Percentiles rank a stretch among this genome's conserved stretches.
phyloP scores from a whole-genome alignment of 2,329 filamentous ascomycete species.

The Colletotrichum lentis region DNA sequence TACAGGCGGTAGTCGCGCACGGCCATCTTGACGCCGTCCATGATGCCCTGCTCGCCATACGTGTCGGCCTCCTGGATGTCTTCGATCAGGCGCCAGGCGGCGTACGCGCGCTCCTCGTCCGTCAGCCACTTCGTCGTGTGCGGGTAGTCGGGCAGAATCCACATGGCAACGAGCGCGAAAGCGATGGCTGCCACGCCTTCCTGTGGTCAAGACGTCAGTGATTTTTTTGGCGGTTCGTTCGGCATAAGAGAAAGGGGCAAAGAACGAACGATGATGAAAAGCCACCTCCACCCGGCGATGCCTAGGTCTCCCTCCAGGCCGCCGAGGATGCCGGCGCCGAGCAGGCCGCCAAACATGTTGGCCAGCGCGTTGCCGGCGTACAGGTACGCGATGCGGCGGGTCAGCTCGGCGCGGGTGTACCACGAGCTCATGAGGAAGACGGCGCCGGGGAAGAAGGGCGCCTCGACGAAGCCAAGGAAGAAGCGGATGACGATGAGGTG shows the following conservation, averaged over 20 bases:
- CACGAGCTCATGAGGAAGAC: conserved; percentile 58
- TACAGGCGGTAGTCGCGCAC: conserved; percentile 61
- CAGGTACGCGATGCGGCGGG: conserved; percentile 56
- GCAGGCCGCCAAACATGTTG: conserved; percentile 60
- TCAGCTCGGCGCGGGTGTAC: conserved; percentile 55
- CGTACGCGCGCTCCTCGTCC: conserved; percentile 61
- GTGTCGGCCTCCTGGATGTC: conserved; percentile 58
- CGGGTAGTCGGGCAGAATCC: conserved; percentile 62
- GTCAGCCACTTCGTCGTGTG: conserved; percentile 61
- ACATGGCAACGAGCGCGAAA: conserved; percentile 46
- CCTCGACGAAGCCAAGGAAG: conserved; percentile 54
- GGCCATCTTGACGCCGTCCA: conserved; percentile 57
- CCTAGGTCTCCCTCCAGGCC: conserved; percentile 46
- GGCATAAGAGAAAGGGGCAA: not conserved
- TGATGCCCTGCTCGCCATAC: conserved; percentile 49
- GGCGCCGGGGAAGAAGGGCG: conserved; percentile 60
- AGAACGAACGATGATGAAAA: conserved; percentile 44
- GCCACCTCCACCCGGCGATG: conserved; percentile 44
- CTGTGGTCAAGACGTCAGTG: conserved; percentile 33
- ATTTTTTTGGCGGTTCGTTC: too few species aligned
- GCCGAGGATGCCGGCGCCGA: conserved; percentile 59
- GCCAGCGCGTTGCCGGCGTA: conserved; percentile 58
- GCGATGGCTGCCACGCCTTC: conserved; percentile 54
- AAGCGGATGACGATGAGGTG: conserved; percentile 57
- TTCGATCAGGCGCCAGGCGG: conserved; percentile 59